Evolutionary conservation across 2,329 filamentous ascomycete species (phyloP).

Genomic region (Cercospora zeina): DNA sequence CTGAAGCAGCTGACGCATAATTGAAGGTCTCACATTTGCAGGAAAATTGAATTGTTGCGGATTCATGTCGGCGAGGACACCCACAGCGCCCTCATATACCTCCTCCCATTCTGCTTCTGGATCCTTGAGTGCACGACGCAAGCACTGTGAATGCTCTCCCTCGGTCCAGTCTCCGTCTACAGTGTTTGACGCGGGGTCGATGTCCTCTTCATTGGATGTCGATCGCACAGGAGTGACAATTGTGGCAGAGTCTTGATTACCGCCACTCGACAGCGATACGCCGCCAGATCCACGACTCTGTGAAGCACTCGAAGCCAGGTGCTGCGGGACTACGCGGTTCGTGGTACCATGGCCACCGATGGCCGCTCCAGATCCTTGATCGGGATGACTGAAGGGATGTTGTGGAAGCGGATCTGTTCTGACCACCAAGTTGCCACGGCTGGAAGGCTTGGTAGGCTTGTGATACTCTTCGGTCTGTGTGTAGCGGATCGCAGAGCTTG

Average conservation of each 20-base stretch:
- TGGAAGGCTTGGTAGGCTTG: slow-evolving; percentile 6
- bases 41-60: slow-evolving; percentile 34
- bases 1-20: slow-evolving; percentile 19
- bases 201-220: background rate
- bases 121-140: slow-evolving; percentile 30
- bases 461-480: slow-evolving; percentile 27
- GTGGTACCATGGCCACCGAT: background rate
- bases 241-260: background rate
- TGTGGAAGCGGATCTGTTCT: slow-evolving; percentile 22
- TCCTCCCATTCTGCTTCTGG: slow-evolving; percentile 27
- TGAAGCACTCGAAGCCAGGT: background rate
- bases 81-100: slow-evolving; percentile 28
- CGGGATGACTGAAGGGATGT: slow-evolving; percentile 8
- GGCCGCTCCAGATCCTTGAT: background rate
- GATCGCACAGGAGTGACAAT: slow-evolving; percentile 5
- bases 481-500: slow-evolving; percentile 14
- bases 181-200: background rate
- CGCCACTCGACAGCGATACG: background rate
- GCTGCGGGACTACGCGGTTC: background rate
- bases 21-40: slow-evolving; percentile 29
- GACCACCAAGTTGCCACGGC: background rate
- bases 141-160: slow-evolving; percentile 15
- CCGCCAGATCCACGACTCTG: background rate
- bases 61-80: slow-evolving; percentile 31
- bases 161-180: slow-evolving; percentile 23